Evolutionary conservation across 768 basidiomycete genomes (phyloP).

Genomic region (Xanthoconium stramineum): DNA sequence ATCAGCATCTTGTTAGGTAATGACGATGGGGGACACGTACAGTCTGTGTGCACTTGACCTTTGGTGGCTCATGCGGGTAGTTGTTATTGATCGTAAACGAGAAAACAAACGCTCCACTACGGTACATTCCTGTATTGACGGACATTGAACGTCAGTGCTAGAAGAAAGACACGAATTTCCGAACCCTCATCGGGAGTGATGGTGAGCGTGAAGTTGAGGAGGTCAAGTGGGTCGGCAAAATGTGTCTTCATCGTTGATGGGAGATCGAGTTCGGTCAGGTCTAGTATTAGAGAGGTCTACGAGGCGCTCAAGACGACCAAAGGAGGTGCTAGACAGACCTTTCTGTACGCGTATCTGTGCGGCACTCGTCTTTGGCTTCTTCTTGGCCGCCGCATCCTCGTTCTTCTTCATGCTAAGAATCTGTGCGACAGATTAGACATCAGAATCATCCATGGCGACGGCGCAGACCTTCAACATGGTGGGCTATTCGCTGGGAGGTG

Average conservation of each 20-base stretch:
- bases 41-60: conserved; percentile 95
- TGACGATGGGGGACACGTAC: conserved; percentile 43
- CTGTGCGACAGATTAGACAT: conserved; percentile 39
- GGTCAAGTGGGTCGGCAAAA: conserved; percentile 90
- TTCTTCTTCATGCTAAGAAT: conserved; percentile 99
- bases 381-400: conserved; percentile 95
- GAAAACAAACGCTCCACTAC: conserved; percentile 90
- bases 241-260: conserved; percentile 94
- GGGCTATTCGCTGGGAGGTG: conserved; percentile 9
- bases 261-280: conserved; percentile 94
- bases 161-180: conserved; percentile 14
- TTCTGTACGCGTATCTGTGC: conserved; percentile 99
- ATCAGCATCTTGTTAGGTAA: conserved; percentile 6
- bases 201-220: conserved; percentile 93
- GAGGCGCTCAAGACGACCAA: not conserved
- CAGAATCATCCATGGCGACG: not conserved
- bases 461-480: conserved; percentile 44
- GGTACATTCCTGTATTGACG: conserved; percentile 83
- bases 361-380: conserved; percentile 96
- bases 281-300: conserved; percentile 39
- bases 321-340: conserved; percentile 46
- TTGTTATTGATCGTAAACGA: conserved; percentile 96
- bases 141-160: conserved; percentile 2
- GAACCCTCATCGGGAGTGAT: conserved; percentile 96
- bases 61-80: conserved; percentile 99